A percentile compares a stretch with the other conserved stretches of the same genome.
Conservation (phyloP, 257 asterid genomes). For the Solanum medicagineum region DNA sequence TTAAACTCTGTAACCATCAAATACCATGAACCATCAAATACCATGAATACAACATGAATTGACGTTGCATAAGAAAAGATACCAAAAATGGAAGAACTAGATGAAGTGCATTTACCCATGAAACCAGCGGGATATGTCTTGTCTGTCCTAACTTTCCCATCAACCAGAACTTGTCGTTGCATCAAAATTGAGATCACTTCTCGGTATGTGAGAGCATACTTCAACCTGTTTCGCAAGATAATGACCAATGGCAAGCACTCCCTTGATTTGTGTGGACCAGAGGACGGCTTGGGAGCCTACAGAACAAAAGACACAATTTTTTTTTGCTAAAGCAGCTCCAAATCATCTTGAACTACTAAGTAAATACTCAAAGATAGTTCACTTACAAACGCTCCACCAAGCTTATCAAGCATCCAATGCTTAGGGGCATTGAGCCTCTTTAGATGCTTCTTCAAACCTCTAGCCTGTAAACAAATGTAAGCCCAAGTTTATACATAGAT, state of each 20-base stretch:
- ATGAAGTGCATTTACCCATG: not conserved
- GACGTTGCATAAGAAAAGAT: not conserved
- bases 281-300: conserved; percentile 9
- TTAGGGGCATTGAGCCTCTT: conserved; percentile 10
- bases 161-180: conserved; percentile 9
- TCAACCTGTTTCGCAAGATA: conserved; percentile 9
- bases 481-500: not conserved
- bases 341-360: too few species aligned
- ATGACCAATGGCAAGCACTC: conserved; percentile 5
- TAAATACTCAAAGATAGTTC: not conserved
- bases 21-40: not conserved
- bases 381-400: conserved; percentile 12
- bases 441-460: conserved; percentile 8
- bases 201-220: conserved; percentile 5
- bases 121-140: conserved; percentile 9
- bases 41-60: not conserved
- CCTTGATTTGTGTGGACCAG: conserved; percentile 12
- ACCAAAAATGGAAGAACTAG: not conserved
- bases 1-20: not conserved
- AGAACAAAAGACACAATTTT: not conserved
- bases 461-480: not conserved
- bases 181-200: conserved; percentile 6
- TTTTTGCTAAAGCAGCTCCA: not conserved
- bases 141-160: conserved; percentile 3
- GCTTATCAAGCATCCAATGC: conserved; percentile 8